Base-by-base conservation (phyloP, 192 early-diverging fungal genomes). In the Coemansia sp. region DNA sequence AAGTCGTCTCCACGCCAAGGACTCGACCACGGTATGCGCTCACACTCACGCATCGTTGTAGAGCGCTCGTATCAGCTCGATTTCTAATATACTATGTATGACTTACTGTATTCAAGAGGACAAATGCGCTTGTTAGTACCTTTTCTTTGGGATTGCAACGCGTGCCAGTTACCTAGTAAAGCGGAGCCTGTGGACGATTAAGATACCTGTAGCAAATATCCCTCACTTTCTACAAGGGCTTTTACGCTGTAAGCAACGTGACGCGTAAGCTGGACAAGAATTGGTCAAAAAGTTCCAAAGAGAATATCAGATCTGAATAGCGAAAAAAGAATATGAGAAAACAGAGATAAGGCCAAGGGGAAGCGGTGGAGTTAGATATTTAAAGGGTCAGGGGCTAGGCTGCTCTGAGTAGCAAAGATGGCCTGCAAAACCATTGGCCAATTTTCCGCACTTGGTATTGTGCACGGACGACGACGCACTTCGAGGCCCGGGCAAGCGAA, bases 51-150 rank as follows among this genome's bases (percentile, higher is more conserved):
- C 51, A 55, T 55, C 28, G 26, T 26, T 26, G 2, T 31, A 16
- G 14, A 55, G 28, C 4, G 63, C 28, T 23, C 20, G 14, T 45
- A 42, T 43, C 51, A 9, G 18, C 13, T 37, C 28, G 26, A 24
- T 57, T 16, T 90, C 91, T 61, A 85, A 88, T 43, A 91, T 89
- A 18, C 92, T 93, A 55, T 0, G 13, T n/a, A 23, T 26, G 51
- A 9, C 4, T 13, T 24, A 0, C 21, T 4, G 1, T 26, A 51
- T 21, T 31, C 16, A 55, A 31, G 5, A 16, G 16, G 48, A 9
- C 18, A 18, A 20, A 46, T 8, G 20, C 8, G 9, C 2, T 46
- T n/a, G 43, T 46, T 46, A 46, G 43, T 21, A 8, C 43, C 26
- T 11, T 28, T 51, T 51, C 23, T 28, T 51, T 51, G 9, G 43